Percentiles rank a stretch among this genome's conserved stretches.
These are phyloP conservation scores for Sclerotinia glacialis DNA, from an alignment of 2,329 filamentous ascomycete species.

Conservation along the genomic window DNA sequence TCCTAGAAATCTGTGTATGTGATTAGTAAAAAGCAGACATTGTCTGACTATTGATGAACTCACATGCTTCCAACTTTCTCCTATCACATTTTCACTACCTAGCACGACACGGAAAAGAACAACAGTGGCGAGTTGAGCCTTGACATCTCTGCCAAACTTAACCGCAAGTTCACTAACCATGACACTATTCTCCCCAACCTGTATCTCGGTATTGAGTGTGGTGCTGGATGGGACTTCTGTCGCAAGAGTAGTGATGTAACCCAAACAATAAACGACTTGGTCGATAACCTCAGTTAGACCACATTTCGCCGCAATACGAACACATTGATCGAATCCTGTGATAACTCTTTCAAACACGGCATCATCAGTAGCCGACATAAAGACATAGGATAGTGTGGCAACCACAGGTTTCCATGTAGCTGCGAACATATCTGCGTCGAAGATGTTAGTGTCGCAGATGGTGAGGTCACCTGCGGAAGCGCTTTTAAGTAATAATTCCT, in stretches of 20 bases:
- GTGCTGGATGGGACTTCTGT: constrained; percentile 76
- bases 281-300: constrained; percentile 82
- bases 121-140: constrained; percentile 88
- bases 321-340: constrained; percentile 93
- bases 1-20: constrained; percentile 68
- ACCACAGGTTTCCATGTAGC: constrained; percentile 94
- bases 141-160: constrained; percentile 88
- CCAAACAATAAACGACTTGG: constrained; percentile 85
- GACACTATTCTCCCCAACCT: constrained; percentile 84
- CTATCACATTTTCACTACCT: constrained; percentile 75
- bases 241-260: constrained; percentile 85
- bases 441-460: constrained; percentile 87
- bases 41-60: constrained; percentile 40
- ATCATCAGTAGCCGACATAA: constrained; percentile 97
- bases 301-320: constrained; percentile 85
- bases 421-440: constrained; percentile 96
- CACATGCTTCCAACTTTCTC: constrained; percentile 75
- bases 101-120: constrained; percentile 92
- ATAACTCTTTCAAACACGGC: constrained; percentile 92
- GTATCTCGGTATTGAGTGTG: constrained; percentile 88
- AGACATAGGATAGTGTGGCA: constrained; percentile 93
- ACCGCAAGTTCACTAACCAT: constrained; percentile 99
- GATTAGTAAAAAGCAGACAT: constrained; percentile 41
- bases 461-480: constrained; percentile 70
- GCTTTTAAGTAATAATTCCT: constrained; percentile 84